Conservation (phyloP, 306 rosid genomes). For the Trichosanthes cucumerina region DNA sequence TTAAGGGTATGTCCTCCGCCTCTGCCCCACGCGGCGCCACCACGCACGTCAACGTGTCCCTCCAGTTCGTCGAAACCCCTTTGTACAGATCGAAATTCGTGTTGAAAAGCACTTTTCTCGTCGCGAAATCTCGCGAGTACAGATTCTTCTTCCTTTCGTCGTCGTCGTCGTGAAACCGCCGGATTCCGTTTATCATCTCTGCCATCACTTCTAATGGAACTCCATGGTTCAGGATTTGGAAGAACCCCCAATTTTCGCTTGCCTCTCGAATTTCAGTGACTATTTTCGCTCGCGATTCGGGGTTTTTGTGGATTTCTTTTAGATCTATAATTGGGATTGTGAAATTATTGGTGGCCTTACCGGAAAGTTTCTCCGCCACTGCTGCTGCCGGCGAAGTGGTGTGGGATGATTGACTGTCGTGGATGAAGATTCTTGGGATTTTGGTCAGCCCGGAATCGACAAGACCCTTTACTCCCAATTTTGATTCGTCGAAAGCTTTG, state of each 20-base stretch:
- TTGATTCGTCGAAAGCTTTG: slow-evolving; percentile 24
- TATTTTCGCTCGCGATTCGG: slow-evolving; percentile 6
- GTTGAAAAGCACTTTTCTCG: slow-evolving; percentile 3
- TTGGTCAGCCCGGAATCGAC: slow-evolving; percentile 19
- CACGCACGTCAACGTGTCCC: slow-evolving; percentile 33
- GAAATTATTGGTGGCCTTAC: not conserved
- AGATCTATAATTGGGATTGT: slow-evolving; percentile 37
- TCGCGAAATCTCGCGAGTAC: slow-evolving; percentile 28
- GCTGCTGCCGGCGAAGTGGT: not conserved
- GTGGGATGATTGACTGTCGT: not conserved
- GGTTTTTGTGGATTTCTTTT: slow-evolving; percentile 9
- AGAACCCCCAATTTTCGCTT: slow-evolving; percentile 37
- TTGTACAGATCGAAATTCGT: slow-evolving; percentile 29
- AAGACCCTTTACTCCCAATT: slow-evolving; percentile 30
- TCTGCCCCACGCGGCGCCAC: slow-evolving; percentile 23
- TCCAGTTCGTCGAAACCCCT: slow-evolving; percentile 40
- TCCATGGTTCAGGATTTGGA: slow-evolving; percentile 40
- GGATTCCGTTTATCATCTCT: slow-evolving; percentile 23
- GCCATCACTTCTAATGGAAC: slow-evolving; percentile 17
- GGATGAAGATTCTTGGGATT: slow-evolving; percentile 28
- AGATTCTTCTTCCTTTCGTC: slow-evolving; percentile 24
- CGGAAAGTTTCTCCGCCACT: not conserved
- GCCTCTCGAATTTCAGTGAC: slow-evolving; percentile 20
- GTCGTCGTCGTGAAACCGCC: slow-evolving; percentile 26
- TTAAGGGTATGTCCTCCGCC: slow-evolving; percentile 18